Evolutionary conservation across 2,329 filamentous ascomycete genomes (phyloP).

Genomic region (Pseudocercospora fijiensis): DNA sequence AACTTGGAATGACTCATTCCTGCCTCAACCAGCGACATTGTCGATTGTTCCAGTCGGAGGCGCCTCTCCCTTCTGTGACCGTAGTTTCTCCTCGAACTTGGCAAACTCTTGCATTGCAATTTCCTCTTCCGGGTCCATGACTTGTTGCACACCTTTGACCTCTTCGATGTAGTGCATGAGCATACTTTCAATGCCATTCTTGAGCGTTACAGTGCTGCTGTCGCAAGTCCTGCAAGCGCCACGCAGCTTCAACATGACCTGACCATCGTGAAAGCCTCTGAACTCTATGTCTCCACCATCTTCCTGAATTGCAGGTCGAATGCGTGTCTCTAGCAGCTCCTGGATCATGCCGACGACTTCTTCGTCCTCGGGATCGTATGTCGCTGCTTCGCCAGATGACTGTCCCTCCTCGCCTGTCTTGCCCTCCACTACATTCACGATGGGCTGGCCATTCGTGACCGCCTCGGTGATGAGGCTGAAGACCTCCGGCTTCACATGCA

Average conservation of each 20-base stretch:
- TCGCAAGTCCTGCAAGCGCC: slow-evolving; percentile 96
- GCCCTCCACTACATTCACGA: slow-evolving; percentile 71
- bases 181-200: slow-evolving; percentile 98
- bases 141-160: slow-evolving; percentile 86
- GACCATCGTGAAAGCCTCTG: slow-evolving; percentile 80
- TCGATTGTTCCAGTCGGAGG: slow-evolving; percentile 55
- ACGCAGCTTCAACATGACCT: slow-evolving; percentile 69
- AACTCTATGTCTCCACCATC: slow-evolving; percentile 98
- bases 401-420: slow-evolving; percentile 53
- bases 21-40: slow-evolving; percentile 36
- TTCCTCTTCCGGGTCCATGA: slow-evolving; percentile 89
- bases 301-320: slow-evolving; percentile 93
- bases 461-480: slow-evolving; percentile 94
- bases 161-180: slow-evolving; percentile 89
- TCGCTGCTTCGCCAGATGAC: slow-evolving; percentile 59
- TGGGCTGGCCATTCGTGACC: slow-evolving; percentile 75
- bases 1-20: background rate
- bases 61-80: slow-evolving; percentile 58
- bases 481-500: slow-evolving; percentile 90
- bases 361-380: slow-evolving; percentile 84
- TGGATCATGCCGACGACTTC: slow-evolving; percentile 99
- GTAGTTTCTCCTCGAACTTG: slow-evolving; percentile 86
- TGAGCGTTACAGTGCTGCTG: slow-evolving; percentile 92
- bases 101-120: slow-evolving; percentile 83
- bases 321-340: slow-evolving; percentile 90